A percentile compares a stretch with the other conserved stretches of the same genome.
Evolutionary conservation across 164 flowering plant species (phyloP).

Genomic region (Protea cynaroides): DNA sequence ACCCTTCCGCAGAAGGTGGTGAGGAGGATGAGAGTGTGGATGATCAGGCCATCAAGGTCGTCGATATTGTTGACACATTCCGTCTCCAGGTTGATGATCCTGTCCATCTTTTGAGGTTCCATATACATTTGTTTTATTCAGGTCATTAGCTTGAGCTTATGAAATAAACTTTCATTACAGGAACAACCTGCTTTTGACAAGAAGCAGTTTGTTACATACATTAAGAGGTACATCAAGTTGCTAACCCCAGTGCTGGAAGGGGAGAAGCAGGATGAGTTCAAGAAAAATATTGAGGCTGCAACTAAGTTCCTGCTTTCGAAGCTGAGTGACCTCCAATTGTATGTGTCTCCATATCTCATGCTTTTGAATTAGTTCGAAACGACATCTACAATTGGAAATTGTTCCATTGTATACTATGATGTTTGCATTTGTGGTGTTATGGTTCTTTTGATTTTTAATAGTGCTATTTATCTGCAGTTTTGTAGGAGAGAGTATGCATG

Average conservation of each 20-base stretch:
- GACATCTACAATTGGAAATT: neutral
- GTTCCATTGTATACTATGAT: neutral
- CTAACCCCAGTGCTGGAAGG: slow-evolving; percentile 59
- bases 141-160: neutral
- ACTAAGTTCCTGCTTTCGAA: slow-evolving; percentile 70
- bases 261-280: slow-evolving; percentile 60
- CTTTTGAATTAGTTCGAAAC: too few relatives aligned
- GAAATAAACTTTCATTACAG: slow-evolving; percentile 23
- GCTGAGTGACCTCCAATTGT: slow-evolving; percentile 84
- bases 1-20: slow-evolving; percentile 92
- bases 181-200: slow-evolving; percentile 93
- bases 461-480: slow-evolving; percentile 37
- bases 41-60: slow-evolving; percentile 75
- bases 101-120: neutral
- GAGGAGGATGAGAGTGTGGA: slow-evolving; percentile 84
- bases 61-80: slow-evolving; percentile 92
- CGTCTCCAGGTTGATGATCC: slow-evolving; percentile 62
- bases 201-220: slow-evolving; percentile 60
- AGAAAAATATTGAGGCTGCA: slow-evolving; percentile 69
- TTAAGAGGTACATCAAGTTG: slow-evolving; percentile 68
- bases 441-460: neutral
- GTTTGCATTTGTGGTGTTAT: too few relatives aligned
- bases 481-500: slow-evolving; percentile 89
- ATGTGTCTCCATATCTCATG: slow-evolving; percentile 10
- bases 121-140: neutral